Evolutionary conservation across 1,284 basidiomycete species (phyloP).

Genomic region (Cryptococcus maquisensis): DNA sequence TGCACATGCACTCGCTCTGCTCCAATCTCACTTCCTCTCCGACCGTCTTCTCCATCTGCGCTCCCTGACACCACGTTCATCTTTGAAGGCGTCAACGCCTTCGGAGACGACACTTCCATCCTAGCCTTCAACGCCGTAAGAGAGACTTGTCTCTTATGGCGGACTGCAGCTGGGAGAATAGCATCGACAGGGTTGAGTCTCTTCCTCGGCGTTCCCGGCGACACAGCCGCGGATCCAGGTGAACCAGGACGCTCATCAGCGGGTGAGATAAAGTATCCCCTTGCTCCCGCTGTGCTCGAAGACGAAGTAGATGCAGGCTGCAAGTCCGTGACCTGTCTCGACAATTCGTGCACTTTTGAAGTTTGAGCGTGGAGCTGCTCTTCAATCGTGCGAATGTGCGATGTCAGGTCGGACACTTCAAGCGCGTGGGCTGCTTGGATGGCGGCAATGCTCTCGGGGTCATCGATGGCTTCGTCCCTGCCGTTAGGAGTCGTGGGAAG

Average conservation of each 20-base stretch:
- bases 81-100: neutral
- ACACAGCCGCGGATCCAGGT: neutral
- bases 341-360: constrained; percentile 63
- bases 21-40: neutral
- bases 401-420: constrained; percentile 71
- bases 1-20: neutral
- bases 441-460: constrained; percentile 5
- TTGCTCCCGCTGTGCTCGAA: neutral
- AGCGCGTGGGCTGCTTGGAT: constrained; percentile 65
- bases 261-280: constrained; percentile 15
- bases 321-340: constrained; percentile 54
- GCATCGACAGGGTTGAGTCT: constrained; percentile 53
- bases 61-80: neutral
- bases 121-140: constrained; percentile 82
- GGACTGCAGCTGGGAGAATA: constrained; percentile 65
- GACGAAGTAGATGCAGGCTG: neutral
- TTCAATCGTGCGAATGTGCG: constrained; percentile 69
- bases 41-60: neutral
- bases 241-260: constrained; percentile 3
- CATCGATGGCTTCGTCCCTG: neutral
- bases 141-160: constrained; percentile 78
- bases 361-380: constrained; percentile 67
- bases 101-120: constrained; percentile 55
- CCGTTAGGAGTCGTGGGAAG: neutral
- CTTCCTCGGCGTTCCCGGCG: neutral